A percentile compares a stretch with the other conserved stretches of the same genome.
These are phyloP conservation scores for Emmonsia crescens DNA, from an alignment of 2,329 filamentous ascomycete genomes.

Conservation along the genomic window DNA sequence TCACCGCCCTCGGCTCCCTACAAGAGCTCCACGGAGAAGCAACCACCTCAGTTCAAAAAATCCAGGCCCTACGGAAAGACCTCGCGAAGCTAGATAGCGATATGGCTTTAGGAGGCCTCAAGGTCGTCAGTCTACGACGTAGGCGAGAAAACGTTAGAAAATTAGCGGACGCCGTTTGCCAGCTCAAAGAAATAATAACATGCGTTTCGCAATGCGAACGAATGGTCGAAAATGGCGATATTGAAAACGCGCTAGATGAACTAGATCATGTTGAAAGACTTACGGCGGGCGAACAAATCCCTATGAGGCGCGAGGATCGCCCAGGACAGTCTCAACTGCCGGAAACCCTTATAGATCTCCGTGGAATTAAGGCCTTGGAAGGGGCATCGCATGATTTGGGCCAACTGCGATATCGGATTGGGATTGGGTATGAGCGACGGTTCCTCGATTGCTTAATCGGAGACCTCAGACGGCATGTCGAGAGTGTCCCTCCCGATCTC, in stretches of 20 bases:
- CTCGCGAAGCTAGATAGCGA: slow-evolving; percentile 72
- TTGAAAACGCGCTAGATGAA: slow-evolving; percentile 66
- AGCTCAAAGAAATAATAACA: slow-evolving; percentile 68
- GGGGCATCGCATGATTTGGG: slow-evolving; percentile 68
- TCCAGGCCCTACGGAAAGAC: slow-evolving; percentile 69
- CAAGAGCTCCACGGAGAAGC: slow-evolving; percentile 87
- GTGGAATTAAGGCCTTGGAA: slow-evolving; percentile 66
- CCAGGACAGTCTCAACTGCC: slow-evolving; percentile 20
- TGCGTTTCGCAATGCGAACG: slow-evolving; percentile 66
- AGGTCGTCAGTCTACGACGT: slow-evolving; percentile 72
- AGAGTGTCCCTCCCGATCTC: slow-evolving; percentile 57
- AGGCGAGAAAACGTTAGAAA: slow-evolving; percentile 75
- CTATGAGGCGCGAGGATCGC: slow-evolving; percentile 20
- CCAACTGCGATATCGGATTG: slow-evolving; percentile 66
- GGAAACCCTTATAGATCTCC: slow-evolving; percentile 53
- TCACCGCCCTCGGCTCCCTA: slow-evolving; percentile 81
- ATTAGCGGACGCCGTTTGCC: slow-evolving; percentile 69
- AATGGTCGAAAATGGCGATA: slow-evolving; percentile 69
- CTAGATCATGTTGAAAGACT: slow-evolving; percentile 71
- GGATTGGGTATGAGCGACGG: slow-evolving; percentile 71
- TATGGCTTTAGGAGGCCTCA: slow-evolving; percentile 72
- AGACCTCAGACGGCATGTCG: slow-evolving; percentile 72
- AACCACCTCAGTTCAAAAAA: slow-evolving; percentile 77
- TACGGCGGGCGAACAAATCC: slow-evolving; percentile 58
- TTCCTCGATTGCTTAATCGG: slow-evolving; percentile 68